Conservation (phyloP, 768 basidiomycete genomes). For the Tylopilus felleus region DNA sequence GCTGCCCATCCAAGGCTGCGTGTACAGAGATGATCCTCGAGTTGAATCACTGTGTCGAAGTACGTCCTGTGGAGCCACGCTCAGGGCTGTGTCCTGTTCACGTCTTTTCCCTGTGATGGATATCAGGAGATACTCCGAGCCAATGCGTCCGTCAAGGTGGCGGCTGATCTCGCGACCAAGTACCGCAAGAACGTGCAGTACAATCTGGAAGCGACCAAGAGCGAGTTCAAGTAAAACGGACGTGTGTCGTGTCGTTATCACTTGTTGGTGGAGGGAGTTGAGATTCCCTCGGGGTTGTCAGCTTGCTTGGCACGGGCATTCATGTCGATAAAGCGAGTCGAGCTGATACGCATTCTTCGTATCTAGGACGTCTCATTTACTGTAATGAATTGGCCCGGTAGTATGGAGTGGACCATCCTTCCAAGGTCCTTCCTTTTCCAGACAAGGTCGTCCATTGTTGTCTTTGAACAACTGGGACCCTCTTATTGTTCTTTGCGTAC, state of each 20-base stretch:
- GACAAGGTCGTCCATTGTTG: constrained; percentile 26
- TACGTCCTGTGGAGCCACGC: constrained; percentile 31
- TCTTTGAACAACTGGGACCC: not conserved
- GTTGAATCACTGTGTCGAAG: constrained; percentile 85
- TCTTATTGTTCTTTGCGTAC: constrained; percentile 21
- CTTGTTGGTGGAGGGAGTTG: not conserved
- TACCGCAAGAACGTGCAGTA: constrained; percentile 93
- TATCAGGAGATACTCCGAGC: constrained; percentile 77
- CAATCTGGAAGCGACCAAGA: constrained; percentile 73
- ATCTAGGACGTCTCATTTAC: no score
- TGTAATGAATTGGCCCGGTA: no score
- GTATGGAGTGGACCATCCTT: no score
- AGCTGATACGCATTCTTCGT: not conserved
- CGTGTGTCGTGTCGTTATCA: no score
- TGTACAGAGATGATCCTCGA: constrained; percentile 90
- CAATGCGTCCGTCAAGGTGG: constrained; percentile 72
- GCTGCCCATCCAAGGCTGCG: constrained; percentile 65
- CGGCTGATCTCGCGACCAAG: constrained; percentile 80
- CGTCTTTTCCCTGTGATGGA: no score
- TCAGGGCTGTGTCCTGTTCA: not conserved
- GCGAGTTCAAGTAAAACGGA: constrained; percentile 16
- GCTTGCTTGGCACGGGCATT: not conserved
- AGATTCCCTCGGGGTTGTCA: not conserved
- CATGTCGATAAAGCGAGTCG: not conserved
- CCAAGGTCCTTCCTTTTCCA: constrained; percentile 20